Conservation (phyloP, 2,329 filamentous ascomycete genomes). For the Alternaria sp. region DNA sequence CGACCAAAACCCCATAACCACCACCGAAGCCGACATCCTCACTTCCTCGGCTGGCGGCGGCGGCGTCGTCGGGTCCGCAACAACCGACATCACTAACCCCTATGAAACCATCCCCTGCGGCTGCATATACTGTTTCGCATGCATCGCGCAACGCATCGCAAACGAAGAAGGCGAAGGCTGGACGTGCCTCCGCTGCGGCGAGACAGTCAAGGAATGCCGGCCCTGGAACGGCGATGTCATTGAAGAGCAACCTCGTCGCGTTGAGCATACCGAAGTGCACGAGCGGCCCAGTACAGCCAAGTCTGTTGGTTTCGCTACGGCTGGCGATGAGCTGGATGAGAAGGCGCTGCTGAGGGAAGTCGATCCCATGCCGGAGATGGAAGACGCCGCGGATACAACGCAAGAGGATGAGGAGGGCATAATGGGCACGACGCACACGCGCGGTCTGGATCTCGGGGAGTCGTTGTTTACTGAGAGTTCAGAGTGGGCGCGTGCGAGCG, state of each 20-base stretch:
- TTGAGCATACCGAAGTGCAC: background rate
- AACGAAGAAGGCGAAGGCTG: slow-evolving; percentile 94
- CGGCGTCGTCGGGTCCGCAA: slow-evolving; percentile 83
- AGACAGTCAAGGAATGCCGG: slow-evolving; percentile 80
- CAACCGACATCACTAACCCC: slow-evolving; percentile 94
- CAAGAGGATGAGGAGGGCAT: slow-evolving; percentile 2
- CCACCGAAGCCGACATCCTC: slow-evolving; percentile 74
- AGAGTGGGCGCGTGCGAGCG: slow-evolving; percentile 47
- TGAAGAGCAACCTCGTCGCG: slow-evolving; percentile 49
- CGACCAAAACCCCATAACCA: slow-evolving; percentile 77
- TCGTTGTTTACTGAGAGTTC: slow-evolving; percentile 39
- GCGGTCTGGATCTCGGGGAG: slow-evolving; percentile 37
- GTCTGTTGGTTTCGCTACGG: slow-evolving; percentile 26
- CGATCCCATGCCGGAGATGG: slow-evolving; percentile 42
- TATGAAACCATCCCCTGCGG: slow-evolving; percentile 90
- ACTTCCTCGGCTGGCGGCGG: slow-evolving; percentile 66
- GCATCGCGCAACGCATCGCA: slow-evolving; percentile 87
- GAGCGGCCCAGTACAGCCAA: slow-evolving; percentile 17
- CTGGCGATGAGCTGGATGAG: slow-evolving; percentile 8
- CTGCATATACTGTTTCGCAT: slow-evolving; percentile 96
- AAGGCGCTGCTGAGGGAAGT: slow-evolving; percentile 30
- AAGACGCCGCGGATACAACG: slow-evolving; percentile 9
- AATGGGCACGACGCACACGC: slow-evolving; percentile 23
- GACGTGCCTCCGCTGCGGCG: slow-evolving; percentile 88
- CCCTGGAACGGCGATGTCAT: slow-evolving; percentile 93